These are phyloP conservation scores for Aspergillus sergii DNA, from an alignment of 2,329 filamentous ascomycete species.

Conservation along the genomic window DNA sequence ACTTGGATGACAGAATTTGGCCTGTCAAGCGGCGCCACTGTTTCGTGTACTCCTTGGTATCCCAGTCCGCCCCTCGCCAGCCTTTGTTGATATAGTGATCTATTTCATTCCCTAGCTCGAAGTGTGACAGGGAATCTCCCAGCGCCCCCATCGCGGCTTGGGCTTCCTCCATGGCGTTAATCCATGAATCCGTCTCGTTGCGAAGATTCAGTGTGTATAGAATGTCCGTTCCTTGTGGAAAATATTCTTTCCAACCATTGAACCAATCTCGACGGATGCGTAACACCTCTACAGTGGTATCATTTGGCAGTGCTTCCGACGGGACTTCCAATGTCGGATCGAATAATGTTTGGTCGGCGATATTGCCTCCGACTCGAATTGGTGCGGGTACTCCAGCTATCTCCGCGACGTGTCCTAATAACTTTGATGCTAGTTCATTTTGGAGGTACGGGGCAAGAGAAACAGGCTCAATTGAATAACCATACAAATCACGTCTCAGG, in stretches of 20 bases:
- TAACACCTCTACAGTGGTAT: conserved; percentile 7
- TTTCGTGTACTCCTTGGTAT: conserved; percentile 2
- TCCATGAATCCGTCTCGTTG: conserved; percentile 7
- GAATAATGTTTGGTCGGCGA: conserved; percentile 12
- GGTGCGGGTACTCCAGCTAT: conserved; percentile 2
- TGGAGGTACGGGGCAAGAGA: conserved; percentile 6
- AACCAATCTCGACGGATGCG: conserved; percentile 8
- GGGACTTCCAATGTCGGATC: not conserved
- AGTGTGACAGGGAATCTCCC: conserved; percentile 2
- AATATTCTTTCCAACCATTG: conserved; percentile 9
- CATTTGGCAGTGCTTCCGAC: conserved; percentile 5
- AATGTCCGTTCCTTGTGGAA: conserved; percentile 4
- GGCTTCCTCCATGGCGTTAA: conserved; percentile 9
- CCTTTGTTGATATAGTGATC: conserved; percentile 15
- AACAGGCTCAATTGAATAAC: conserved; percentile 12
- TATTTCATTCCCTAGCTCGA: conserved; percentile 13
- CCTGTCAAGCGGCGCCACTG: conserved; percentile 11
- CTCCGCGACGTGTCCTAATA: not conserved
- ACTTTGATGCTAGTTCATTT: not conserved
- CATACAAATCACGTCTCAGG: conserved; percentile 9
- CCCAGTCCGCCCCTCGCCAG: conserved; percentile 7
- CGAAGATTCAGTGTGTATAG: conserved; percentile 10
- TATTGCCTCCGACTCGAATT: conserved; percentile 11
- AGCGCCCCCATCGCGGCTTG: conserved; percentile 7
- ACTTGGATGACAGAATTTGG: conserved; percentile 2